Conservation (phyloP, 2,329 filamentous ascomycete species). For the Canariomyces notabilis region DNA sequence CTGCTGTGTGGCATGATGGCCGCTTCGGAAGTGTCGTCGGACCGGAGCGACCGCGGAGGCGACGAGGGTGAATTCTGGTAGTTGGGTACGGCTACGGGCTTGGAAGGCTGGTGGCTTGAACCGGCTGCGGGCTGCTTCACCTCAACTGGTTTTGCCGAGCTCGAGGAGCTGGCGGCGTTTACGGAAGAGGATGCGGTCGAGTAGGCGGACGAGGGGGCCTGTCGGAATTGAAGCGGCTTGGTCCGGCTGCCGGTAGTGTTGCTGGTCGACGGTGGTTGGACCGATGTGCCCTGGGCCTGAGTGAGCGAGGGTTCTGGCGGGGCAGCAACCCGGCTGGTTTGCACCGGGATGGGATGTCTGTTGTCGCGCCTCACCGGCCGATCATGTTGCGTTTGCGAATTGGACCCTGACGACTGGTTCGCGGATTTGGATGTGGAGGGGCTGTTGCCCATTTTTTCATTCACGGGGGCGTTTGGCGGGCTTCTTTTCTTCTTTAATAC, state of each 20-base stretch:
- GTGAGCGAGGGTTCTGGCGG: slow-evolving; percentile 59
- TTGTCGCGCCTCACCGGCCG: slow-evolving; percentile 37
- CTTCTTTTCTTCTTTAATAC: slow-evolving; percentile 12
- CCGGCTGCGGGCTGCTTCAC: slow-evolving; percentile 29
- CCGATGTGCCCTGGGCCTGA: slow-evolving; percentile 51
- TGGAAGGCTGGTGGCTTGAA: slow-evolving; percentile 38
- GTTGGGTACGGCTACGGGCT: slow-evolving; percentile 55
- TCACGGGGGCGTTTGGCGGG: slow-evolving; percentile 7
- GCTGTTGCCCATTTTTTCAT: slow-evolving; percentile 33
- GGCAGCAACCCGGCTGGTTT: slow-evolving; percentile 51
- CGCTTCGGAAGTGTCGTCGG: slow-evolving; percentile 35
- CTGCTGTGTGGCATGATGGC: slow-evolving; percentile 50
- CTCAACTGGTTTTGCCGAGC: slow-evolving; percentile 32
- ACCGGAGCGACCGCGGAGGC: slow-evolving; percentile 29
- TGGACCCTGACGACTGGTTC: slow-evolving; percentile 22
- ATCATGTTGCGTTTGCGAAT: slow-evolving; percentile 20
- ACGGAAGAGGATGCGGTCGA: slow-evolving; percentile 36
- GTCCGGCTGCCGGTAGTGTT: slow-evolving; percentile 34
- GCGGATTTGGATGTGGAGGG: slow-evolving; percentile 30
- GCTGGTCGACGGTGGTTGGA: slow-evolving; percentile 36
- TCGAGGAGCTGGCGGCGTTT: slow-evolving; percentile 28
- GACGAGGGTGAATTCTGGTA: slow-evolving; percentile 34
- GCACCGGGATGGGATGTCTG: slow-evolving; percentile 51
- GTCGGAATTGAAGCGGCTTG: slow-evolving; percentile 44
- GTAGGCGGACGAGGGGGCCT: slow-evolving; percentile 45